A percentile compares a stretch with the other conserved stretches of the same genome.
Evolutionary conservation across 306 rosid species (phyloP).

Genomic region (Neltuma alba): DNA sequence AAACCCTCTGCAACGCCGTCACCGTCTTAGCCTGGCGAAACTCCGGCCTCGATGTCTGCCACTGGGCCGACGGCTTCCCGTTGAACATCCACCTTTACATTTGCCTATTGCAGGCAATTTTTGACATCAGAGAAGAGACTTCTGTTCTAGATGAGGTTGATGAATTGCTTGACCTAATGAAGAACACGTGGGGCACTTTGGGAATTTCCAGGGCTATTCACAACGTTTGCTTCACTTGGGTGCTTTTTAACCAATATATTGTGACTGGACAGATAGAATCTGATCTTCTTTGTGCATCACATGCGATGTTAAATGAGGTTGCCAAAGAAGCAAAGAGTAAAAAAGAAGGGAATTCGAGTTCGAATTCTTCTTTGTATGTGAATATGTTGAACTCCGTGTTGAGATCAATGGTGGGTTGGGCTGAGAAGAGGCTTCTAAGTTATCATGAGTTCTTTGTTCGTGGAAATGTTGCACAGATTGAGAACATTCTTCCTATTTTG

Average conservation of each 20-base stretch:
- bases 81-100: slow-evolving; percentile 72
- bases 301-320: slow-evolving; percentile 74
- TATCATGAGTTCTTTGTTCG: slow-evolving; percentile 84
- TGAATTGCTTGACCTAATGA: slow-evolving; percentile 81
- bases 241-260: slow-evolving; percentile 68
- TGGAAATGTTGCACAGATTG: slow-evolving; percentile 71
- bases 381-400: slow-evolving; percentile 63
- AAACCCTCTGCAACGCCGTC: slow-evolving; percentile 76
- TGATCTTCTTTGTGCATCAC: slow-evolving; percentile 79
- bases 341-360: slow-evolving; percentile 43
- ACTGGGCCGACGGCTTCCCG: slow-evolving; percentile 96
- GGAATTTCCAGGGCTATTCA: slow-evolving; percentile 76
- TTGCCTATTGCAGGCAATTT: slow-evolving; percentile 70
- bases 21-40: slow-evolving; percentile 80
- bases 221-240: slow-evolving; percentile 89
- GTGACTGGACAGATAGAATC: slow-evolving; percentile 73
- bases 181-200: slow-evolving; percentile 80
- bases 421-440: slow-evolving; percentile 73
- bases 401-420: slow-evolving; percentile 69
- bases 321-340: slow-evolving; percentile 63
- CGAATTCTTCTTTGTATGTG: slow-evolving; percentile 48
- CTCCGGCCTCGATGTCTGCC: slow-evolving; percentile 68
- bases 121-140: slow-evolving; percentile 78
- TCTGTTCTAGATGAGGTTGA: slow-evolving; percentile 89
- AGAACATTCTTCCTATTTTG: slow-evolving; percentile 75